phyloP scores from a whole-genome alignment of 441 rosid genomes.

The Biscutella auriculata region DNA sequence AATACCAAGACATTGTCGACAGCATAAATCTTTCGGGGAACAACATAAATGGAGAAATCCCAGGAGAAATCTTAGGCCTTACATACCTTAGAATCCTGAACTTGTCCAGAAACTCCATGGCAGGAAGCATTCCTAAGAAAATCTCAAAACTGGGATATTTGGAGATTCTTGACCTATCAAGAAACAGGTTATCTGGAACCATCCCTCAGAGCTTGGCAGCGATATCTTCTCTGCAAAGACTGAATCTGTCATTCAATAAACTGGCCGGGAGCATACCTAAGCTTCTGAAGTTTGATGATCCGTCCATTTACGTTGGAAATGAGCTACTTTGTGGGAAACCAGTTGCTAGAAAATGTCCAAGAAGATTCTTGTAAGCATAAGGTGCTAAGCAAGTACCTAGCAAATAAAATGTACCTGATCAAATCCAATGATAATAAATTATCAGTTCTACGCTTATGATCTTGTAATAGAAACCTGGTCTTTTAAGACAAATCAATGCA shows the following conservation, averaged over 20 bases:
- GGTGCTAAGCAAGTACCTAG: not conserved
- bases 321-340: conserved; percentile 29
- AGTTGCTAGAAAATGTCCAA: conserved; percentile 15
- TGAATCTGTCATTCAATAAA: conserved; percentile 33
- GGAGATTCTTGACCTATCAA: conserved; percentile 45
- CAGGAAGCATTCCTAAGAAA: conserved; percentile 23
- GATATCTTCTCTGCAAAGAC: conserved; percentile 16
- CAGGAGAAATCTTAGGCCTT: conserved; percentile 31
- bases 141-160: conserved; percentile 24
- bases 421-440: not conserved
- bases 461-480: not conserved
- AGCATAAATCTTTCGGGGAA: conserved; percentile 42
- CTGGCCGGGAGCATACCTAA: conserved; percentile 32
- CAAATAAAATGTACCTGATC: not conserved
- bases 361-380: not conserved
- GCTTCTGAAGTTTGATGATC: conserved; percentile 26
- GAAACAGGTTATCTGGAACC: conserved; percentile 22
- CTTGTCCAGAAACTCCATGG: conserved; percentile 30
- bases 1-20: conserved; percentile 16
- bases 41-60: conserved; percentile 35
- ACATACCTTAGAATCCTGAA: conserved; percentile 27
- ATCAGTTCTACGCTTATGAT: not conserved
- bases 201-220: conserved; percentile 32
- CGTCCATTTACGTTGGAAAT: conserved; percentile 31
- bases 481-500: not conserved